phyloP scores from a whole-genome alignment of 148 eudicot genomes.

The Amaranthus cruentus region DNA sequence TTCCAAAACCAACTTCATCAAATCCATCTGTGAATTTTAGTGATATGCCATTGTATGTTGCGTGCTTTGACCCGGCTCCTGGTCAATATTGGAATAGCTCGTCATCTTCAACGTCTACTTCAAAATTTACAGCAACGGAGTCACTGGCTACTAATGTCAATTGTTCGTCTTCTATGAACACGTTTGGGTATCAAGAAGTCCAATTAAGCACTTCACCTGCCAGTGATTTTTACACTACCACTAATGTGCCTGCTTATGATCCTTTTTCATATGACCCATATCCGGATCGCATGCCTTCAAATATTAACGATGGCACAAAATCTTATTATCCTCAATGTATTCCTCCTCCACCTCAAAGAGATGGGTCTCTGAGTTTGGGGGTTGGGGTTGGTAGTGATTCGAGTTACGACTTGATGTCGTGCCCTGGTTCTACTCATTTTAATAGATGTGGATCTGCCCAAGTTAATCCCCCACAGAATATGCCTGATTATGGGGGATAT shows the following conservation, averaged over 20 bases:
- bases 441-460: slow-evolving; percentile 36
- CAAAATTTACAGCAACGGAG: slow-evolving; percentile 36
- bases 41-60: slow-evolving; percentile 34
- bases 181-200: slow-evolving; percentile 34
- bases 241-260: slow-evolving; percentile 25
- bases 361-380: slow-evolving; percentile 31
- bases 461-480: slow-evolving; percentile 37
- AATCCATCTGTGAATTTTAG: slow-evolving; percentile 36
- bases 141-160: slow-evolving; percentile 26
- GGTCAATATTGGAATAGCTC: slow-evolving; percentile 39
- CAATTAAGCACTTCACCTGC: slow-evolving; percentile 25
- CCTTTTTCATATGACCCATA: slow-evolving; percentile 36
- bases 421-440: slow-evolving; percentile 25
- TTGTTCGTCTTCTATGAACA: slow-evolving; percentile 25
- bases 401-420: slow-evolving; percentile 33
- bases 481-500: slow-evolving; percentile 39
- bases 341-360: slow-evolving; percentile 33
- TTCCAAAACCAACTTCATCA: slow-evolving; percentile 42
- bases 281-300: slow-evolving; percentile 27
- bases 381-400: slow-evolving; percentile 31
- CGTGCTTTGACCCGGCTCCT: slow-evolving; percentile 36
- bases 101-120: slow-evolving; percentile 33
- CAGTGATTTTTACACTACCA: slow-evolving; percentile 27
- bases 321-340: slow-evolving; percentile 50
- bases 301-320: slow-evolving; percentile 29